These are phyloP conservation scores for Carex myosuroides DNA, from an alignment of 176 grass and related monocot genomes.

Conservation along the genomic window DNA sequence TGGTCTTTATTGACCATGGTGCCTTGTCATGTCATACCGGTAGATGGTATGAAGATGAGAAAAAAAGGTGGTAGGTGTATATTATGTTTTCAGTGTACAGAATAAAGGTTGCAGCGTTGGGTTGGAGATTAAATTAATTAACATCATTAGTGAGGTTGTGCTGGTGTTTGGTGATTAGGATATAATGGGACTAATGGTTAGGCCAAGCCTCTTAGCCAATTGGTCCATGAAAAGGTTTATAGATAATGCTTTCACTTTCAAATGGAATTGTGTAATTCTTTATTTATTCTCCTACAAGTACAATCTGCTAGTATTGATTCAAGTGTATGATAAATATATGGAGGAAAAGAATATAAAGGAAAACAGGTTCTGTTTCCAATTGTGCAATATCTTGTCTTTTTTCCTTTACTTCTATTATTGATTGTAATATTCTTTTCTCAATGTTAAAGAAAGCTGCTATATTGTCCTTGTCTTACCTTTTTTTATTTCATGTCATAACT, in stretches of 20 bases:
- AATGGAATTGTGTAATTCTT: conserved; percentile 8
- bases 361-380: neutral
- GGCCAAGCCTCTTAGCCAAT: neutral
- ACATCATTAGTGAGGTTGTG: neutral
- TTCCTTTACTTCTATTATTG: neutral
- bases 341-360: neutral
- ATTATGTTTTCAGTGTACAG: conserved; percentile 20
- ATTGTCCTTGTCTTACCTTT: neutral
- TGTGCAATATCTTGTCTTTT: neutral
- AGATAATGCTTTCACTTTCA: neutral
- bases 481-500: neutral
- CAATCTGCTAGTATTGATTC: neutral
- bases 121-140: neutral
- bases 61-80: conserved; percentile 1
- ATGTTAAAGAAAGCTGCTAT: neutral
- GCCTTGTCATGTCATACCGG: neutral
- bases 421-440: neutral
- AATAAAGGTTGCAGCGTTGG: conserved; percentile 1
- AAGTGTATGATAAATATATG: neutral
- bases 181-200: conserved; percentile 16
- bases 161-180: neutral
- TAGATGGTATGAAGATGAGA: neutral
- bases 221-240: neutral
- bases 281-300: neutral
- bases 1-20: conserved; percentile 6